Evolutionary conservation across 495 filamentous ascomycete species (phyloP).

Genomic region (Neurospora sp.): DNA sequence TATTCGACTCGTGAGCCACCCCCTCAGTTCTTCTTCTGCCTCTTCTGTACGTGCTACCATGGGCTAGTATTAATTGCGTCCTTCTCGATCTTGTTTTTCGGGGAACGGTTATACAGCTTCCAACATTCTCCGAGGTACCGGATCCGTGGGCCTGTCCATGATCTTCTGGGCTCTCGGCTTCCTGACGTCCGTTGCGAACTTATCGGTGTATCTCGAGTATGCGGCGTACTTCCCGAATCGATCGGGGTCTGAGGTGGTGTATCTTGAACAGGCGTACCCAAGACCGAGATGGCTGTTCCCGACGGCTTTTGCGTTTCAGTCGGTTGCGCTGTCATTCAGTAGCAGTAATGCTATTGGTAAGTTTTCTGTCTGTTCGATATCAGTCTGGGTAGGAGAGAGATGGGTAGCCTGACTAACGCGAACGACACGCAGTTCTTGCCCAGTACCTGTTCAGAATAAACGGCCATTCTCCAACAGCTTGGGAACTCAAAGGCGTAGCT

Average conservation of each 20-base stretch:
- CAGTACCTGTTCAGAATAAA: slow-evolving; percentile 46
- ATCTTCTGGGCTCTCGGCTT: slow-evolving; percentile 55
- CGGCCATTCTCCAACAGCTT: slow-evolving; percentile 35
- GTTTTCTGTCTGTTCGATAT: neutral
- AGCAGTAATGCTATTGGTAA: slow-evolving; percentile 52
- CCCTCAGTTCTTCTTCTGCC: neutral
- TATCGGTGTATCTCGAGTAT: slow-evolving; percentile 50
- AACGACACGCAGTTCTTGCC: slow-evolving; percentile 25
- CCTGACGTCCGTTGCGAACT: slow-evolving; percentile 37
- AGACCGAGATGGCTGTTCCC: slow-evolving; percentile 52
- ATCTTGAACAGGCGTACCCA: slow-evolving; percentile 56
- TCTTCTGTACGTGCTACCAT: neutral
- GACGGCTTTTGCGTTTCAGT: slow-evolving; percentile 48
- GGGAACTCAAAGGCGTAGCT: slow-evolving; percentile 55
- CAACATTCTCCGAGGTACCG: slow-evolving; percentile 43
- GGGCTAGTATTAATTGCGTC: neutral
- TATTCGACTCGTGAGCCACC: slow-evolving; percentile 49
- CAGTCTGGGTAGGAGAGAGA: neutral
- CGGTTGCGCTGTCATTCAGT: slow-evolving; percentile 50
- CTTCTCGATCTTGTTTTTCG: neutral
- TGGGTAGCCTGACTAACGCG: neutral
- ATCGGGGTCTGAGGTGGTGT: slow-evolving; percentile 55
- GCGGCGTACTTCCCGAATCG: slow-evolving; percentile 54
- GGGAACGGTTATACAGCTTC: slow-evolving; percentile 28
- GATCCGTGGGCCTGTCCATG: slow-evolving; percentile 49